Evolutionary conservation across 352 stramenopile genomes (phyloP).

Genomic region (Peronospora tabacina): DNA sequence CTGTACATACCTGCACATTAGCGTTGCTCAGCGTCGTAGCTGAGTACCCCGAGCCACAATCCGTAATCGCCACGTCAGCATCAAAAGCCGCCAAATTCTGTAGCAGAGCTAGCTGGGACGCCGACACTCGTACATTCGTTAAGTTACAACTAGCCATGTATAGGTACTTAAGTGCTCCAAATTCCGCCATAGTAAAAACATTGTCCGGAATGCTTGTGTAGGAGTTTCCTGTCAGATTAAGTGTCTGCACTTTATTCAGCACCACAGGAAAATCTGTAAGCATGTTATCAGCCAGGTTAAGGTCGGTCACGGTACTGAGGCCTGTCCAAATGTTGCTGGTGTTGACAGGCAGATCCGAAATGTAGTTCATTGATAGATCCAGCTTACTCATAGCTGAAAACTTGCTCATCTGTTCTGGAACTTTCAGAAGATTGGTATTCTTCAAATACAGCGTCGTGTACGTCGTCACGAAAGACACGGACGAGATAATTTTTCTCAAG

Average conservation of each 20-base stretch:
- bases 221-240: conserved; percentile 44
- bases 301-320: conserved; percentile 28
- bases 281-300: conserved; percentile 37
- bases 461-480: conserved; percentile 24
- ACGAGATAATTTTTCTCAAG: conserved; percentile 28
- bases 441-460: conserved; percentile 31
- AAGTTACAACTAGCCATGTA: conserved; percentile 47
- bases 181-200: conserved; percentile 37
- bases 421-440: conserved; percentile 41
- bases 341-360: conserved; percentile 33
- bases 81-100: conserved; percentile 40
- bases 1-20: conserved; percentile 26
- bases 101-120: conserved; percentile 31
- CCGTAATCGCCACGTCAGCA: conserved; percentile 38
- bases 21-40: conserved; percentile 19
- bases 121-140: conserved; percentile 43
- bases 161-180: conserved; percentile 35
- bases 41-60: conserved; percentile 21
- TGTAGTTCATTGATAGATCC: conserved; percentile 46
- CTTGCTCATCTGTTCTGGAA: conserved; percentile 32
- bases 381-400: conserved; percentile 28
- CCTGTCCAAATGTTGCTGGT: conserved; percentile 26
- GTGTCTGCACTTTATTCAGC: conserved; percentile 24
- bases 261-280: conserved; percentile 36
- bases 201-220: conserved; percentile 38